Conservation (phyloP, 2,329 filamentous ascomycete genomes). For the Gremmenia infestans region DNA sequence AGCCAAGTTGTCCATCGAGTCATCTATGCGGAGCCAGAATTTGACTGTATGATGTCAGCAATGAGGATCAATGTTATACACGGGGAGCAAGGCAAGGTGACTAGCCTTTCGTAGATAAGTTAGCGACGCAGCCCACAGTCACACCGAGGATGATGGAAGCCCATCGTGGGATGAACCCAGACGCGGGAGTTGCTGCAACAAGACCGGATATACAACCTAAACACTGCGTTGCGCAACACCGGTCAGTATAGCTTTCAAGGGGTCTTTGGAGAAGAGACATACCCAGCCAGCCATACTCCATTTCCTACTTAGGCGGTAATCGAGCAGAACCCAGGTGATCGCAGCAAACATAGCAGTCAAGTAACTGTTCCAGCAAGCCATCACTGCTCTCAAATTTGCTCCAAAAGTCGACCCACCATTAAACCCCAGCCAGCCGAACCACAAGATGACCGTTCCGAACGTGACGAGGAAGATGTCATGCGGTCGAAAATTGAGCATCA, state of each 20-base stretch:
- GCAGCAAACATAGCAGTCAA: constrained; percentile 73
- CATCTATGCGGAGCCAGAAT: constrained; percentile 57
- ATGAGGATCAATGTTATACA: too few relatives aligned
- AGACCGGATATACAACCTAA: constrained; percentile 66
- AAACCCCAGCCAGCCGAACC: constrained; percentile 99
- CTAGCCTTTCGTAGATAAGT: constrained; percentile 59
- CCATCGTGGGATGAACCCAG: constrained; percentile 63
- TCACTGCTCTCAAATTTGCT: constrained; percentile 85
- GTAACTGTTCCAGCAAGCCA: constrained; percentile 98
- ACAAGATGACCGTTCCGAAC: constrained; percentile 88
- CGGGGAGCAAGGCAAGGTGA: background rate
- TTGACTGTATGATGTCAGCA: constrained; percentile 19
- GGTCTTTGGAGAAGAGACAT: background rate
- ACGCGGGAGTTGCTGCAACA: constrained; percentile 63
- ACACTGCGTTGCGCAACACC: constrained; percentile 35
- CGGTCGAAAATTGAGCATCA: constrained; percentile 99
- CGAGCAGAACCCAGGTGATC: constrained; percentile 89
- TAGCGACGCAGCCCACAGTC: constrained; percentile 58
- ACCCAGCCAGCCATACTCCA: constrained; percentile 74
- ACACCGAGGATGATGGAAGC: constrained; percentile 60
- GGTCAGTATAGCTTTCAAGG: background rate
- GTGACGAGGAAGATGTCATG: constrained; percentile 98
- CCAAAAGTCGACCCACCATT: constrained; percentile 94
- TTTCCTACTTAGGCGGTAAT: constrained; percentile 82
- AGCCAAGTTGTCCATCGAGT: constrained; percentile 66